Evolutionary conservation across 148 eudicot genomes (phyloP).

Genomic region (Salicornia ramosissima): DNA sequence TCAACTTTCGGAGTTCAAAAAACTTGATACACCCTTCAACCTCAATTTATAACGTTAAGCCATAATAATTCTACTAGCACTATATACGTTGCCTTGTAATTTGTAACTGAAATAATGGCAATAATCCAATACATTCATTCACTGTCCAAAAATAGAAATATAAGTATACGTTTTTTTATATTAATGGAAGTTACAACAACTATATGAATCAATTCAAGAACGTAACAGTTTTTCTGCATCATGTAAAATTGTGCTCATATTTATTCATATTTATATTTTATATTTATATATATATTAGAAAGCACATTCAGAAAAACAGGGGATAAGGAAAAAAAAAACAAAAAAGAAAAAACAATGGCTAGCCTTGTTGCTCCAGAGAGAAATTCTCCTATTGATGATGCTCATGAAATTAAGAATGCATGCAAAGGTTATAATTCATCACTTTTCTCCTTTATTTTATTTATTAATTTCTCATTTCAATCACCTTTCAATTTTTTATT

Average conservation of each 20-base stretch:
- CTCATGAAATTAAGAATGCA: slow-evolving; percentile 66
- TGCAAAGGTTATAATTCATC: slow-evolving; percentile 41
- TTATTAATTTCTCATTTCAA: background rate
- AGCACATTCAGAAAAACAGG: background rate
- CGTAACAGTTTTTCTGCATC: background rate
- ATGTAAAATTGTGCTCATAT: background rate
- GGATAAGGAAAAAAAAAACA: too few species aligned
- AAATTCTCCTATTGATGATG: slow-evolving; percentile 73
- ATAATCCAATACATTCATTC: too few species aligned
- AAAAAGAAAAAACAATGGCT: slow-evolving; percentile 36
- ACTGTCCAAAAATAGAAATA: slow-evolving; percentile 4
- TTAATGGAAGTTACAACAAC: slow-evolving; percentile 3
- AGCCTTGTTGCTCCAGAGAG: slow-evolving; percentile 55
- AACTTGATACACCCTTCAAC: too few species aligned
- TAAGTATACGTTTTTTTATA: background rate
- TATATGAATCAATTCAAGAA: background rate
- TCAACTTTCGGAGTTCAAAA: too few species aligned
- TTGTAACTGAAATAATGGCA: background rate
- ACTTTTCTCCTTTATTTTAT: background rate
- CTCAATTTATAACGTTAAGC: too few species aligned
- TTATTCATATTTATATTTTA: slow-evolving; percentile 4
- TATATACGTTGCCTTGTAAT: background rate
- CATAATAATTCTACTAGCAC: too few species aligned
- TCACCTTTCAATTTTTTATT: background rate
- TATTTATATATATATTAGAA: background rate